Evolutionary conservation across 176 grass and related monocot species (phyloP), one percentile per base, ranked within the genome.

Genomic region (Oryza officinalis): DNA sequence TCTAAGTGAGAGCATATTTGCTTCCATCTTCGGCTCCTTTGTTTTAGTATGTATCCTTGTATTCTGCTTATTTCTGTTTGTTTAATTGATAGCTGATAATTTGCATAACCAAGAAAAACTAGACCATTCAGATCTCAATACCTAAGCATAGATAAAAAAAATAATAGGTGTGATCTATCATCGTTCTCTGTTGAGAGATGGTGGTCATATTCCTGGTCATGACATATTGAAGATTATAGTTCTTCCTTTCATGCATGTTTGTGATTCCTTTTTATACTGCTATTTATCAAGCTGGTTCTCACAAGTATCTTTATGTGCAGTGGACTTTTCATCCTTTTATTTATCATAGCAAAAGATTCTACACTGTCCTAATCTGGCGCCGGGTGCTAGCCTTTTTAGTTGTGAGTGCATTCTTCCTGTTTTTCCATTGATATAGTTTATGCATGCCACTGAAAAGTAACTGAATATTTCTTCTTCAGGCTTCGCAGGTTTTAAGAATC

Each of bases 291-390:
- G 23, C 43, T 63, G 75, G 32, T 33, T 49, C n/a, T 45, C n/a
- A 15, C 40, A 77, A 74, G 32, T 8, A 59, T 85, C 37, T 84
- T 78, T 86, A 50, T 46, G 22, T 95, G 79, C 89, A 99, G 96
- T 99, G 96, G 96, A 96, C 96, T 45, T 96, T 96, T 89, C 91
- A 95, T 91, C 96, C 96, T 67, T 99, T 99, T 72, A 90, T 96
- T 79, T 99, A 83, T 75, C 83, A 94, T 65, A 94, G 82, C 89
- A 99, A 99, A 80, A 78, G 89, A 26, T 94, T 99, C 87, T 99
- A 96, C 76, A 99, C 96, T 13, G 81, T 96, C 65, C 83, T 99
- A 57, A 82, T 99, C 85, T 99, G 96, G 96, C 91, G 76, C 59
- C 90, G 96, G 85, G 87, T 99, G 84, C 92, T 99, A 15, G 91